These are phyloP conservation scores for Anacardium occidentale DNA, from an alignment of 345 rosid species.

Conservation along the genomic window DNA sequence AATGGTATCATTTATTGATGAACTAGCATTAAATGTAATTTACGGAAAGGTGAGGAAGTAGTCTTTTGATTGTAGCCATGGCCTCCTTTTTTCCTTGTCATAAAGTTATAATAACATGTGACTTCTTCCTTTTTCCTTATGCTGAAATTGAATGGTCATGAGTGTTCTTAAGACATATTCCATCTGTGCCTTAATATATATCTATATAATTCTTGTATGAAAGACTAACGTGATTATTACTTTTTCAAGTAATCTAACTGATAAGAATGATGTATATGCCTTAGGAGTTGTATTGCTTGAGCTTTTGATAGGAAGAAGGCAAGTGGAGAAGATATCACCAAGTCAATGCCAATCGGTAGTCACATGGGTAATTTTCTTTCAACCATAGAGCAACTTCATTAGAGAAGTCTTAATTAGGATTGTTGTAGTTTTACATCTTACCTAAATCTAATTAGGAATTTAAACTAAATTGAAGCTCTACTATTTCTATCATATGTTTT, in stretches of 20 bases:
- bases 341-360: constrained; percentile 59
- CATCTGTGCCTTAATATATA: neutral
- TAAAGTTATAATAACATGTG: too few relatives aligned
- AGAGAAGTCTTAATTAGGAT: too few relatives aligned
- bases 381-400: too few relatives aligned
- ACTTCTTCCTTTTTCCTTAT: too few relatives aligned
- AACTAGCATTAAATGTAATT: neutral
- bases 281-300: constrained; percentile 88
- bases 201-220: neutral
- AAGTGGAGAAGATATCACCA: constrained; percentile 57
- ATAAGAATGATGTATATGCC: constrained; percentile 91
- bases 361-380: constrained; percentile 64
- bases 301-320: constrained; percentile 72
- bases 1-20: neutral
- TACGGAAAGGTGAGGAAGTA: neutral
- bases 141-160: too few relatives aligned
- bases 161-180: too few relatives aligned
- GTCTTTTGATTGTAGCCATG: neutral
- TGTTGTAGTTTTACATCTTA: neutral
- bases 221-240: neutral
- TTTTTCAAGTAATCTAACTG: constrained; percentile 71
- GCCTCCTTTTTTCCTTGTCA: too few relatives aligned
- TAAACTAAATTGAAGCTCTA: too few relatives aligned
- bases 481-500: too few relatives aligned
- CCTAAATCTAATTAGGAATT: too few relatives aligned